These are phyloP conservation scores for Pyrus hybrid DNA, from an alignment of 331 rosid species.

Conservation along the genomic window DNA sequence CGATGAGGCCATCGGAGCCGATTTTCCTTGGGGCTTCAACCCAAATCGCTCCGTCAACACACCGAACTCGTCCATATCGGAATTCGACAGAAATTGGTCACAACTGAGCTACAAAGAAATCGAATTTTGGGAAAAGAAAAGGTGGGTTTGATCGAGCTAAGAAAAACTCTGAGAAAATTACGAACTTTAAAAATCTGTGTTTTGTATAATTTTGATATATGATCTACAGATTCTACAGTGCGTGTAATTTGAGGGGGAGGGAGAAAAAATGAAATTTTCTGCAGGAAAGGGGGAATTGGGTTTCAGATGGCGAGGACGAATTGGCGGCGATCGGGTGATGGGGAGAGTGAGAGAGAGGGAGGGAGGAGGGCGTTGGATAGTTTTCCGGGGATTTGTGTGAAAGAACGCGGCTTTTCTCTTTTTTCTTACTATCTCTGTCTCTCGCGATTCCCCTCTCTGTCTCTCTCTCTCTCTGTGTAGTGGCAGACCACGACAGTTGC, in stretches of 20 bases:
- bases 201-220: not conserved
- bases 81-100: not conserved
- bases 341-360: not conserved
- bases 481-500: not conserved
- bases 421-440: not conserved
- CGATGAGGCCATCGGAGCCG: conserved; percentile 80
- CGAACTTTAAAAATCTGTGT: not conserved
- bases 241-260: not conserved
- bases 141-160: not conserved
- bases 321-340: conserved; percentile 9
- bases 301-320: not conserved
- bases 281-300: not conserved
- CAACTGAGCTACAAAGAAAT: not conserved
- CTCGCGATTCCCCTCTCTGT: not conserved
- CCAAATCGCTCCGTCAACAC: conserved; percentile 74
- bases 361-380: not conserved
- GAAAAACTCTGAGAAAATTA: not conserved
- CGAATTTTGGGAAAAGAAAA: not conserved
- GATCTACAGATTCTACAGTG: not conserved
- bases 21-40: conserved; percentile 77
- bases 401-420: not conserved
- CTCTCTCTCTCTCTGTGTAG: not conserved
- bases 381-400: not conserved
- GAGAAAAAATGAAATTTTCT: not conserved
- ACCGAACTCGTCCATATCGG: conserved; percentile 76